phyloP scores from a whole-genome alignment of 2,329 filamentous ascomycete genomes.

The Ceratocystis destructans region DNA sequence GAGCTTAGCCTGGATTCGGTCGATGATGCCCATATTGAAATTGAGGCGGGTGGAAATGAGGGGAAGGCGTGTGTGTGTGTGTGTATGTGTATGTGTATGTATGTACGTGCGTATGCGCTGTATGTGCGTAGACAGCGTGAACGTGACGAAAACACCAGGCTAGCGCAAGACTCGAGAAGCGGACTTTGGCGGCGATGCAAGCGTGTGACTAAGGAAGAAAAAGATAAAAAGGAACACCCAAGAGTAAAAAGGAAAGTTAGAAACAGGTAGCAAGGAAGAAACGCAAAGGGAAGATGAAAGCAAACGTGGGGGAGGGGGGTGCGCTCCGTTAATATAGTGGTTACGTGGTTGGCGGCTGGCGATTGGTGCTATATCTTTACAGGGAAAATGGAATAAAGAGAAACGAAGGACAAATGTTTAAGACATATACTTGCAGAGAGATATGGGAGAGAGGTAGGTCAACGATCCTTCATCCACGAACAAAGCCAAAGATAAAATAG shows the following conservation, averaged over 20 bases:
- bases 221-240: background rate
- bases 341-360: background rate
- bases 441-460: background rate
- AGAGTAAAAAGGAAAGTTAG: background rate
- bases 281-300: background rate
- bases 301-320: background rate
- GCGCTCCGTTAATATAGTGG: slow-evolving; percentile 10
- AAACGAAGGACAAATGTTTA: background rate
- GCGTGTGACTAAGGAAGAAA: background rate
- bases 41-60: slow-evolving; percentile 8
- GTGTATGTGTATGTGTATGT: background rate
- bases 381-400: background rate
- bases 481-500: background rate
- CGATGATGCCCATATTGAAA: slow-evolving; percentile 38
- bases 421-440: background rate
- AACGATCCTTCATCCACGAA: background rate
- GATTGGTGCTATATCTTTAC: background rate
- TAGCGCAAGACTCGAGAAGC: background rate
- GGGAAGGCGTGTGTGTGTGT: background rate
- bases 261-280: background rate
- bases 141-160: background rate
- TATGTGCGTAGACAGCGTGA: no score
- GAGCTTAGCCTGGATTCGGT: slow-evolving; percentile 53
- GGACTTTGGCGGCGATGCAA: background rate
- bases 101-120: background rate